phyloP scores from a whole-genome alignment of 1,284 basidiomycete genomes.

The Naganishia cerealis region DNA sequence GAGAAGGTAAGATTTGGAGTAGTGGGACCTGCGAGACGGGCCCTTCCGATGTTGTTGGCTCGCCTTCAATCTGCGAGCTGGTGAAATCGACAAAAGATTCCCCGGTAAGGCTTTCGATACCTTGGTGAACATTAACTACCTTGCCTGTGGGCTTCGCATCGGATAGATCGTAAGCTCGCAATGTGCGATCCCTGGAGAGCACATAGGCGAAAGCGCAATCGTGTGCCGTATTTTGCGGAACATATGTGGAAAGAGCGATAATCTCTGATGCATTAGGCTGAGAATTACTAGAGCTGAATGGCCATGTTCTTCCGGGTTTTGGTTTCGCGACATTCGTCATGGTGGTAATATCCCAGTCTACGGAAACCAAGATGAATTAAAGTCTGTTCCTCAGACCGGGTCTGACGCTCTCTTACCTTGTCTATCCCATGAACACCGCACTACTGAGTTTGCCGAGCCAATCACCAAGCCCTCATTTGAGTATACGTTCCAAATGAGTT shows the following conservation, averaged over 20 bases:
- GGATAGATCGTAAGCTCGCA: slow-evolving; percentile 69
- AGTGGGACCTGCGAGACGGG: slow-evolving; percentile 36
- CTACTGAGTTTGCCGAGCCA: neutral
- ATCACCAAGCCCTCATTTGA: slow-evolving; percentile 17
- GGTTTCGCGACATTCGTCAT: slow-evolving; percentile 11
- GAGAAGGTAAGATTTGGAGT: slow-evolving; percentile 47
- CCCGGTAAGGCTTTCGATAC: slow-evolving; percentile 2
- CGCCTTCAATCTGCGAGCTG: neutral
- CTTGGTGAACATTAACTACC: slow-evolving; percentile 56
- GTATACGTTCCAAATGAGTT: slow-evolving; percentile 19
- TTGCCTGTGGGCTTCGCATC: slow-evolving; percentile 60
- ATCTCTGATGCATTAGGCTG: slow-evolving; percentile 28
- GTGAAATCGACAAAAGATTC: neutral
- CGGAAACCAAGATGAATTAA: slow-evolving; percentile 1
- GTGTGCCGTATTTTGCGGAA: slow-evolving; percentile 29
- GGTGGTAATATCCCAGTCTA: slow-evolving; percentile 15
- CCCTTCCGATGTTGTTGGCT: slow-evolving; percentile 6
- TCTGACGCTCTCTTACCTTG: slow-evolving; percentile 54
- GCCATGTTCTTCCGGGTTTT: slow-evolving; percentile 24
- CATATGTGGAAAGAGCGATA: slow-evolving; percentile 20
- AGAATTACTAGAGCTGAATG: slow-evolving; percentile 25
- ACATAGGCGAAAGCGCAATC: slow-evolving; percentile 74
- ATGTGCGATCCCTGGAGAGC: slow-evolving; percentile 79
- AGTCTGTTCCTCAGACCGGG: neutral
- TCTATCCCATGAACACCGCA: slow-evolving; percentile 18